A percentile compares a stretch with the other conserved stretches of the same genome.
phyloP scores from a whole-genome alignment of 1,284 basidiomycete species.

The Schizophyllum commune region DNA sequence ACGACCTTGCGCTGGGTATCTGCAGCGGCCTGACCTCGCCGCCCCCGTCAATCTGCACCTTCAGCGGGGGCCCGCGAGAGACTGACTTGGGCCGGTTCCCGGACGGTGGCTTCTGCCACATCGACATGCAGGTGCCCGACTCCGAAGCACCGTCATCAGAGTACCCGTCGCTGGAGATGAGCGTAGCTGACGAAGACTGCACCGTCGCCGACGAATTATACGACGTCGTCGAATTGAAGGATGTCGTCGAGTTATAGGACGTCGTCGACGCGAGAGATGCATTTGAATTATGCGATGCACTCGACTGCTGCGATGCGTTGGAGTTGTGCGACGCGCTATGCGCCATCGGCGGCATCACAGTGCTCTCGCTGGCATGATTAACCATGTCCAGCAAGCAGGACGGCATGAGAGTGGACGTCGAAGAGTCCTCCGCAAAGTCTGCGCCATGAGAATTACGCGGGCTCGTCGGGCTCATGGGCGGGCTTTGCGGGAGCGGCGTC shows the following conservation, averaged over 20 bases:
- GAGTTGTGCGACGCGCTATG: not conserved
- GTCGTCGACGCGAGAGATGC: no score
- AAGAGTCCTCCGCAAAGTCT: slow-evolving; percentile 7
- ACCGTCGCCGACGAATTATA: slow-evolving; percentile 9
- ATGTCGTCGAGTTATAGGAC: no score
- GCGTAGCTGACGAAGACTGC: slow-evolving; percentile 6
- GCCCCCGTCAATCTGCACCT: slow-evolving; percentile 28
- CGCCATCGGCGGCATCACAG: slow-evolving; percentile 14
- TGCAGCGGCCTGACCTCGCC: not conserved
- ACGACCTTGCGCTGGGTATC: no score
- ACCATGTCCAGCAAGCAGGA: slow-evolving; percentile 1
- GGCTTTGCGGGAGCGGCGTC: slow-evolving; percentile 22
- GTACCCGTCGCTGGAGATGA: not conserved
- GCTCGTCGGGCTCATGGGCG: slow-evolving; percentile 53
- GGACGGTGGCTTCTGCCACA: slow-evolving; percentile 25
- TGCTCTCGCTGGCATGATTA: slow-evolving; percentile 15
- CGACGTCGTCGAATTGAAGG: not conserved
- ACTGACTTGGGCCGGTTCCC: slow-evolving; percentile 21
- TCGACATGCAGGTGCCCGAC: slow-evolving; percentile 18
- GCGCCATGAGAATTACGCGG: slow-evolving; percentile 21
- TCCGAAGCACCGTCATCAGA: slow-evolving; percentile 11
- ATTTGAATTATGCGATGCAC: no score
- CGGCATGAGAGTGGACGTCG: not conserved
- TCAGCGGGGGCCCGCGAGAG: slow-evolving; percentile 30
- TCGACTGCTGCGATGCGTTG: no score